Evolutionary conservation across 331 rosid genomes (phyloP), one percentile per base, ranked within the genome.

Genomic region (Rosa hybrid): DNA sequence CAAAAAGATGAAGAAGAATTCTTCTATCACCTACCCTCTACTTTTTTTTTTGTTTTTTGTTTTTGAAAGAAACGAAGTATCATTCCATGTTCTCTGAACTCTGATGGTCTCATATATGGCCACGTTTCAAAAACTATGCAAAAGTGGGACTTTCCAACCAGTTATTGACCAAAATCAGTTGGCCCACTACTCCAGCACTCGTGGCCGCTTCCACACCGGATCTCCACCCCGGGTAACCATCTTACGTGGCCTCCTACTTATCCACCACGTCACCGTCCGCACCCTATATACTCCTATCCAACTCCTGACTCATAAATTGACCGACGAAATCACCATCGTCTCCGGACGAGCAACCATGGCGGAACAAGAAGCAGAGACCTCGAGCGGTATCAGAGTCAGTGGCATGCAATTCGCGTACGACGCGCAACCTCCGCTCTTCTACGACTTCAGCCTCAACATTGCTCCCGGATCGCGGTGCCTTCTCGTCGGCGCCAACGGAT

Each of bases 401-500:
- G 98, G 87, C 53, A 89, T 95, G 98, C 98, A 93, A 80, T 95
- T 93, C 83, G 71, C 89, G 6, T 95, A 95, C 87, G 88, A 88
- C 21, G 80, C 38, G 7, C 91, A 87, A 62, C 80, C 96, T 0
- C 96, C 98, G 4, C 88, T 95, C 57, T 95, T 93, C 74, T 73
- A 74, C 71, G 92, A 95, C 20, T 95, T 93, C 85, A 81, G 74
- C 85, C 97, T 93, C 76, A 20, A 84, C 48, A 80, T 95, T 75
- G 44, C 85, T 42, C 89, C 96, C 3, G 98, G 99, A 88, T 93
- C 98, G 20, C 96, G 99, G 9, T 95, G 99, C 88, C 97, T 95
- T 72, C 94, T 95, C 54, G 79, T 95, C 41, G 99, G 99, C 65
- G 99, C 99, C 54, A 95, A 95, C 49, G 99, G 99, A 89, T 93